Conservation (phyloP, 495 filamentous ascomycete species). For the Aspergillus avenaceus region DNA sequence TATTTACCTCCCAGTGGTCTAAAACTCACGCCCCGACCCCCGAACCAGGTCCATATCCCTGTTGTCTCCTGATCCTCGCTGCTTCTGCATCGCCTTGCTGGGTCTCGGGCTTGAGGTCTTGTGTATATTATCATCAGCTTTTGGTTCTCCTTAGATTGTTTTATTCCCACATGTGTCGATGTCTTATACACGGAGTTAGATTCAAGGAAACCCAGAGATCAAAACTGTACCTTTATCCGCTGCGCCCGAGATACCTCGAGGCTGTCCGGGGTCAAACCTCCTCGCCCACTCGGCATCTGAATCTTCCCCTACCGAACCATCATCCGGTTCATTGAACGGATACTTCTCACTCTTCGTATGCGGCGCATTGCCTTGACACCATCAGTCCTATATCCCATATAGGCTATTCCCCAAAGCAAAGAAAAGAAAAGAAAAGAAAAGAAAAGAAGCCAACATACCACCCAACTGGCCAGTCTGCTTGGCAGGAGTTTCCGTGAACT, state of each 20-base stretch:
- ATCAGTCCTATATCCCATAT: no score
- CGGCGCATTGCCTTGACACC: slow-evolving; percentile 17
- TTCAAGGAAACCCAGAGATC: slow-evolving; percentile 23
- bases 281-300: slow-evolving; percentile 27
- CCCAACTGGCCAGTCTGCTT: slow-evolving; percentile 60
- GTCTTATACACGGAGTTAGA: slow-evolving; percentile 31
- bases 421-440: no score
- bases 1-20: slow-evolving; percentile 10
- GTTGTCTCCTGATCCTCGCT: slow-evolving; percentile 46
- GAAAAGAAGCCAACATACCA: slow-evolving; percentile 39
- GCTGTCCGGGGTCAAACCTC: slow-evolving; percentile 24
- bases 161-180: slow-evolving; percentile 11
- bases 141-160: slow-evolving; percentile 19
- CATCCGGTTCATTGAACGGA: slow-evolving; percentile 9
- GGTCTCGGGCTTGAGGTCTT: slow-evolving; percentile 31
- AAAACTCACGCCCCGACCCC: slow-evolving; percentile 49
- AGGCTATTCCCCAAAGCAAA: no score
- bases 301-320: slow-evolving; percentile 1
- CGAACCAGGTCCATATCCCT: slow-evolving; percentile 58
- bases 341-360: slow-evolving; percentile 32
- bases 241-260: slow-evolving; percentile 13
- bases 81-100: slow-evolving; percentile 29
- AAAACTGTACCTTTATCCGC: slow-evolving; percentile 34
- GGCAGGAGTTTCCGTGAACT: slow-evolving; percentile 40
- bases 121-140: slow-evolving; percentile 46